These are phyloP conservation scores for Pholiota microspora DNA, from an alignment of 768 basidiomycete species.

Conservation along the genomic window DNA sequence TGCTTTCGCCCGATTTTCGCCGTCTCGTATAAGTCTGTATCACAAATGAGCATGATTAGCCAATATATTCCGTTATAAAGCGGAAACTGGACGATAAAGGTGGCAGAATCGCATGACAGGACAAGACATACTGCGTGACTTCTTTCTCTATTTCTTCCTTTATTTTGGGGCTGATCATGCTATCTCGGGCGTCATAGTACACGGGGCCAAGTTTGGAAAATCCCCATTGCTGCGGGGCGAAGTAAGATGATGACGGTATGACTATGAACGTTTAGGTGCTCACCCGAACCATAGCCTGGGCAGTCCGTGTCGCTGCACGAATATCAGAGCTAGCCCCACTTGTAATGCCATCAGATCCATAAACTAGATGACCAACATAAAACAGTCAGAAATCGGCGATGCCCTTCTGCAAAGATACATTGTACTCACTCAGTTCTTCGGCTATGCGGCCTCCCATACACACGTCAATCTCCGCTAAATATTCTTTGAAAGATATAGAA, in stretches of 20 bases:
- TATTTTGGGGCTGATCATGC: slow-evolving; percentile 69
- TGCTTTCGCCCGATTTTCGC: slow-evolving; percentile 62
- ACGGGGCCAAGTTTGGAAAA: slow-evolving; percentile 87
- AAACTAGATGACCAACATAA: slow-evolving; percentile 49
- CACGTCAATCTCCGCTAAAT: slow-evolving; percentile 83
- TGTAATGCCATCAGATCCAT: slow-evolving; percentile 83
- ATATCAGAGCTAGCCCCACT: slow-evolving; percentile 94
- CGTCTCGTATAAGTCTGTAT: slow-evolving; percentile 61
- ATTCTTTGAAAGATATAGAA: slow-evolving; percentile 73
- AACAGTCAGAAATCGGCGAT: slow-evolving; percentile 17
- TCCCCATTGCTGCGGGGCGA: slow-evolving; percentile 58
- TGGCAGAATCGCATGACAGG: slow-evolving; percentile 1
- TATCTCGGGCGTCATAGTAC: slow-evolving; percentile 71
- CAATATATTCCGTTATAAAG: slow-evolving; percentile 9
- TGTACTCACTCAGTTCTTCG: slow-evolving; percentile 75
- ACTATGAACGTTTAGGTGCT: slow-evolving; percentile 21
- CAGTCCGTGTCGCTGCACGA: slow-evolving; percentile 72
- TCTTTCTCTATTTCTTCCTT: slow-evolving; percentile 88
- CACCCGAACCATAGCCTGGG: slow-evolving; percentile 88
- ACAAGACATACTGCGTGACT: slow-evolving; percentile 64
- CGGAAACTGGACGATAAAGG: slow-evolving; percentile 6
- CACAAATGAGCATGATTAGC: slow-evolving; percentile 22
- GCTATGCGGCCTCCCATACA: slow-evolving; percentile 94
- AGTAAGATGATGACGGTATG: slow-evolving; percentile 8
- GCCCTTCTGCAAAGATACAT: neutral